Conservation (phyloP, 768 basidiomycete species). For the Roridomyces roridus region DNA sequence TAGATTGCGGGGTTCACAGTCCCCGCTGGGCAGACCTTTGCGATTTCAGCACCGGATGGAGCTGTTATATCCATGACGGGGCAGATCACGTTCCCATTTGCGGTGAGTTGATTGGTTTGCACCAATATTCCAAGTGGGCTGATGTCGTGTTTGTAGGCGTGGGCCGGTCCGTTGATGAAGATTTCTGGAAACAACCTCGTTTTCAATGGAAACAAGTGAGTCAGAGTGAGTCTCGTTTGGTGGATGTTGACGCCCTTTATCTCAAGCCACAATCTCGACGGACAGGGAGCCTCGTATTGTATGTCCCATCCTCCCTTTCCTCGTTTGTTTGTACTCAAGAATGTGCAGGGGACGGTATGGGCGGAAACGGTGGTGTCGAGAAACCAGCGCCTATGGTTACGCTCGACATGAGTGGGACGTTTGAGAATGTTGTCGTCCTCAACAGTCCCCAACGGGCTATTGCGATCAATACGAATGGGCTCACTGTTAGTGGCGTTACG, state of each 20-base stretch:
- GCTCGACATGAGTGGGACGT: conserved; percentile 26
- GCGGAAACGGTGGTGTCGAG: conserved; percentile 15
- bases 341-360: conserved; percentile 13
- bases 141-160: neutral
- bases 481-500: conserved; percentile 18
- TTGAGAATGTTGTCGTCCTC: conserved; percentile 21
- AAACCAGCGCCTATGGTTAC: conserved; percentile 26
- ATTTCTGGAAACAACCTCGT: neutral
- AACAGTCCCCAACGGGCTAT: conserved; percentile 22
- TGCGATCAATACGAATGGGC: conserved; percentile 14
- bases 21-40: conserved; percentile 14
- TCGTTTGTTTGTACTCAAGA: neutral
- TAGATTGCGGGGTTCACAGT: conserved; percentile 19
- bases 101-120: neutral
- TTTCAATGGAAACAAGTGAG: conserved; percentile 11
- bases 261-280: conserved; percentile 21
- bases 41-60: conserved; percentile 16
- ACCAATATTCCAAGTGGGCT: neutral
- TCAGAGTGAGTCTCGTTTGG: neutral
- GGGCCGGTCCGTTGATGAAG: conserved; percentile 24
- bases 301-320: neutral
- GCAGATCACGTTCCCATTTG: conserved; percentile 14
- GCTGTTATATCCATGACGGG: conserved; percentile 19
- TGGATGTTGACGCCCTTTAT: neutral
- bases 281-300: conserved; percentile 22